Evolutionary conservation across 2,329 filamentous ascomycete species (phyloP).

Genomic region (Fusarium nodosum): DNA sequence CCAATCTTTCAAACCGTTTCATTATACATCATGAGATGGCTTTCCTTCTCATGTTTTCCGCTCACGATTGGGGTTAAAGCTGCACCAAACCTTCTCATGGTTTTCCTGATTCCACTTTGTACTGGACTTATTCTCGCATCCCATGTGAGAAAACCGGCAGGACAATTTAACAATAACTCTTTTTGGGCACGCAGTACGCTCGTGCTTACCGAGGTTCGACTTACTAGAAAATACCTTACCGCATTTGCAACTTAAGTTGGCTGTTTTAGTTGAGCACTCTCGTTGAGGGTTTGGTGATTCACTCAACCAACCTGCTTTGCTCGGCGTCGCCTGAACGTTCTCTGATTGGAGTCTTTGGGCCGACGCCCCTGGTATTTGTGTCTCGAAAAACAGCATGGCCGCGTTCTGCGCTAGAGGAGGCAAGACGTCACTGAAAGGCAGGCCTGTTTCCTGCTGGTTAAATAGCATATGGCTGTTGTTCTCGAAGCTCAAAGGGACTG

Average conservation of each 20-base stretch:
- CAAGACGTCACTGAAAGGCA: background rate
- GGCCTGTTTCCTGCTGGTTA: background rate
- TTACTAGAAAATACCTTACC: slow-evolving; percentile 50
- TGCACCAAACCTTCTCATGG: slow-evolving; percentile 50
- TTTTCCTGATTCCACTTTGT: slow-evolving; percentile 51
- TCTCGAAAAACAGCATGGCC: background rate
- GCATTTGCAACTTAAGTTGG: slow-evolving; percentile 43
- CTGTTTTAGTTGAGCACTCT: slow-evolving; percentile 22
- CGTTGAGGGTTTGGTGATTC: slow-evolving; percentile 26
- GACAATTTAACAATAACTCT: background rate
- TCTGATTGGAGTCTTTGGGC: background rate
- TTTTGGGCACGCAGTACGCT: slow-evolving; percentile 48
- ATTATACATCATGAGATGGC: background rate
- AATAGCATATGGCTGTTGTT: background rate
- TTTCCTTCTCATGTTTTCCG: background rate
- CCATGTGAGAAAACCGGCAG: slow-evolving; percentile 44
- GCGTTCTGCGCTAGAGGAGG: background rate
- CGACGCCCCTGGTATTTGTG: too few relatives aligned
- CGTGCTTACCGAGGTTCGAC: slow-evolving; percentile 54
- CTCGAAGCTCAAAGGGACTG: background rate
- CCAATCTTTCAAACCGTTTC: background rate
- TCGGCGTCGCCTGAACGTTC: background rate
- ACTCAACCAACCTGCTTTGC: slow-evolving; percentile 17
- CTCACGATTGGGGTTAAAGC: slow-evolving; percentile 12
- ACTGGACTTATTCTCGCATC: slow-evolving; percentile 47